Evolutionary conservation across 2,329 filamentous ascomycete genomes (phyloP).

Genomic region (Triangularia setosa): DNA sequence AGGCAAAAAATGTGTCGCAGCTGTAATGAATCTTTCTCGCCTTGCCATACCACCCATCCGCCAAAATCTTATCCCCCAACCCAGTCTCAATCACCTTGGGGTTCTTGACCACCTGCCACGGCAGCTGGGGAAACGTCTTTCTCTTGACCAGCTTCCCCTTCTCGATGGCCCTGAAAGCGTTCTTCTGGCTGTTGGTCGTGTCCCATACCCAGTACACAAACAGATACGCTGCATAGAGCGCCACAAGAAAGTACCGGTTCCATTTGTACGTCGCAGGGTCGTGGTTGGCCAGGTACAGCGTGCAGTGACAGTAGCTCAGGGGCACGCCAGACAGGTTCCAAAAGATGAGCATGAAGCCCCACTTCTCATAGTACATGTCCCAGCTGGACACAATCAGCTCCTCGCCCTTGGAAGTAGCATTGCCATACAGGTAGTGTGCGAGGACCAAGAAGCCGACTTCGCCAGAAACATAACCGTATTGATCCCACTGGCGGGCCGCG

Average conservation of each 20-base stretch:
- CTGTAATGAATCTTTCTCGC: conserved; percentile 78
- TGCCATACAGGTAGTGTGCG: conserved; percentile 78
- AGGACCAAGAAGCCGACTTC: conserved; percentile 72
- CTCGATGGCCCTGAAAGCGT: conserved; percentile 71
- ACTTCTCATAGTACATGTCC: conserved; percentile 90
- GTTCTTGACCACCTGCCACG: conserved; percentile 71
- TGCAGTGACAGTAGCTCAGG: conserved; percentile 79
- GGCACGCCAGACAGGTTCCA: conserved; percentile 84
- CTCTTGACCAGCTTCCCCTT: conserved; percentile 60
- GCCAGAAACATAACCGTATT: conserved; percentile 71
- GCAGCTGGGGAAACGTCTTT: conserved; percentile 74
- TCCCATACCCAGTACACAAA: conserved; percentile 84
- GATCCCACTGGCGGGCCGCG: conserved; percentile 69
- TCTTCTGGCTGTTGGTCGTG: conserved; percentile 79
- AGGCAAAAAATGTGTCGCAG: conserved; percentile 73
- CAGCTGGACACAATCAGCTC: conserved; percentile 77
- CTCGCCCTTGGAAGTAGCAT: conserved; percentile 78
- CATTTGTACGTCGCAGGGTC: conserved; percentile 64
- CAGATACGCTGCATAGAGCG: conserved; percentile 62
- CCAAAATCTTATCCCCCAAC: conserved; percentile 66
- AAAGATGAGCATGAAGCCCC: conserved; percentile 87
- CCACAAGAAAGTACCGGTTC: conserved; percentile 58
- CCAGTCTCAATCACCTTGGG: conserved; percentile 66
- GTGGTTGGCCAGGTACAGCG: conserved; percentile 74
- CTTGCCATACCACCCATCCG: conserved; percentile 73